Evolutionary conservation across 208 protist genomes (phyloP), one percentile per base, ranked within the genome.

Genomic region (Wallacemonas sp.): DNA sequence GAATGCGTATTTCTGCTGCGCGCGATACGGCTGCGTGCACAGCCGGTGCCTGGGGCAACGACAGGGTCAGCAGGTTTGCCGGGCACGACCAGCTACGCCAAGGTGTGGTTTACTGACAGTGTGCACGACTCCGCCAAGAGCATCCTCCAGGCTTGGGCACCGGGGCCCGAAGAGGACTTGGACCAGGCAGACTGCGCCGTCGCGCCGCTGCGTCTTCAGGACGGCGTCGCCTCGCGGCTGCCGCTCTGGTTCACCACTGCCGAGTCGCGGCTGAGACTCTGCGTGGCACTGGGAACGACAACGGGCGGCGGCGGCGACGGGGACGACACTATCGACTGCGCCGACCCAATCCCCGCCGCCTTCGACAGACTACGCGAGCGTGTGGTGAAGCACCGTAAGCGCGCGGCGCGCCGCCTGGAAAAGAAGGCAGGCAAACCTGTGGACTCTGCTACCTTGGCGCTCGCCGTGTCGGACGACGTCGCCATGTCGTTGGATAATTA

Each of bases 401-500:
- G 75, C 27, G 63, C 52, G 3, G 38, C 77, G 19, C 70, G 52
- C 39, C 54, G 63, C 17, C 66, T 70, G 64, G 30, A 34, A 5
- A 68, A 69, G 36, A 41, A n/a, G n/a, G n/a, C n/a, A n/a, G n/a
- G 21, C n/a, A 34, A 53, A 17, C 34, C 27, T 10, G 59, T 3
- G 8, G 57, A 63, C 15, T 17, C 29, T 12, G 8, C 26, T 13
- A 32, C 63, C 26, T 13, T 38, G 8, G 41, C 34, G 15, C 19
- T 27, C 1, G 45, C 42, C 0, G 37, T n/a, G 33, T 26, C 24
- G 29, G 69, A 68, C 33, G 54, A 70, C 3, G 69, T 81, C 15
- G 78, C 71, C 29, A 87, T 88, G 79, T 53, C 53, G 22, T 39
- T 87, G 21, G 77, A 81, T 46, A 83, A 89, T 64, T 92, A 89